These are phyloP conservation scores for Talaromyces marneffei DNA, from an alignment of 2,329 filamentous ascomycete species.

Conservation along the genomic window DNA sequence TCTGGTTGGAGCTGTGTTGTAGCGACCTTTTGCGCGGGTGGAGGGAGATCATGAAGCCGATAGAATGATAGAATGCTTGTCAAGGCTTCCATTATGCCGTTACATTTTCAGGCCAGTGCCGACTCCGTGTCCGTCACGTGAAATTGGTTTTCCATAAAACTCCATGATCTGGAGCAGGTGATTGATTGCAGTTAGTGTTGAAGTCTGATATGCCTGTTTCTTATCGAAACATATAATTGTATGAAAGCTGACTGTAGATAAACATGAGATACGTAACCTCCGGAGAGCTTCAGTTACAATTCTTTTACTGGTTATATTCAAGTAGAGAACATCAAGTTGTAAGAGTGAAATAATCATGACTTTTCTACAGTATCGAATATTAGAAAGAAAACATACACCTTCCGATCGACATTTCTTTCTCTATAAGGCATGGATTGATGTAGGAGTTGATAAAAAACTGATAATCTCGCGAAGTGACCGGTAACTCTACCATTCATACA, in stretches of 20 bases:
- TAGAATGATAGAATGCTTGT: neutral
- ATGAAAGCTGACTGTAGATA: no score
- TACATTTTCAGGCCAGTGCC: neutral
- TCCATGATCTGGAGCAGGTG: neutral
- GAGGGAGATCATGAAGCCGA: neutral
- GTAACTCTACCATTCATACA: conserved; percentile 11
- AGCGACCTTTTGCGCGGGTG: neutral
- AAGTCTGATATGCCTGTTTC: neutral
- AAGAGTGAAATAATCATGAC: no score
- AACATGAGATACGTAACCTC: no score
- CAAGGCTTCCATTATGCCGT: neutral
- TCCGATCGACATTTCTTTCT: neutral
- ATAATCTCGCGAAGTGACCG: neutral
- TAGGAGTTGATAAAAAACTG: neutral
- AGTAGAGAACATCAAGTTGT: no score
- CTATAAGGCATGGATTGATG: neutral
- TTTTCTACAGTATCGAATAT: neutral
- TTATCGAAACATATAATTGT: no score
- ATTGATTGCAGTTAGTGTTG: neutral
- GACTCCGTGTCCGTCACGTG: neutral
- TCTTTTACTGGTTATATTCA: no score
- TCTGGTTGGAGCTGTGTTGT: neutral
- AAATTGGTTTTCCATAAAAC: neutral
- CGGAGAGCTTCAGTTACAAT: no score
- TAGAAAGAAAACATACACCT: neutral